phyloP scores from a whole-genome alignment of 768 basidiomycete genomes.

The Galerina marginata region DNA sequence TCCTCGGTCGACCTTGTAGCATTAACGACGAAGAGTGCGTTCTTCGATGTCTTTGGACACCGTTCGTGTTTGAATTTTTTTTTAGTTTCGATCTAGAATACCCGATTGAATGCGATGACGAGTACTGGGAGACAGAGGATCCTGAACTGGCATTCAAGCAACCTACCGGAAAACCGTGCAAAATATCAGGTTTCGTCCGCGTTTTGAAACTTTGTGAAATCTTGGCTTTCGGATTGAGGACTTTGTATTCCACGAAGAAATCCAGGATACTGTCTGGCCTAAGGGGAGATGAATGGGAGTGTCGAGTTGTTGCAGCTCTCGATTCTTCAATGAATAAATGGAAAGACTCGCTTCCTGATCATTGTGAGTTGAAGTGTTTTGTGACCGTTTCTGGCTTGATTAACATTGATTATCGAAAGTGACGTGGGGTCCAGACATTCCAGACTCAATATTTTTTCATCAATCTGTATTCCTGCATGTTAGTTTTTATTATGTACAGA shows the following conservation, averaged over 20 bases:
- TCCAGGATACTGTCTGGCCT: slow-evolving; percentile 42
- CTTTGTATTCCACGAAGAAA: slow-evolving; percentile 52
- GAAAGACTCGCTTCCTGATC: slow-evolving; percentile 63
- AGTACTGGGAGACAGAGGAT: slow-evolving; percentile 52
- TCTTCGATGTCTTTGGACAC: not conserved
- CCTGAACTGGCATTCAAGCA: slow-evolving; percentile 61
- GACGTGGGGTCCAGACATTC: slow-evolving; percentile 24
- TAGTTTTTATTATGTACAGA: slow-evolving; percentile 56
- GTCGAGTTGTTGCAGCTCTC: slow-evolving; percentile 60
- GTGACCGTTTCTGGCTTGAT: not conserved
- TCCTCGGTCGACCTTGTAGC: slow-evolving; percentile 70
- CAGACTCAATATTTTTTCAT: slow-evolving; percentile 43
- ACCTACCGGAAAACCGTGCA: slow-evolving; percentile 62
- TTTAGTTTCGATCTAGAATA: slow-evolving; percentile 67
- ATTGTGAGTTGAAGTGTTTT: slow-evolving; percentile 42
- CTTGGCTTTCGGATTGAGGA: slow-evolving; percentile 62
- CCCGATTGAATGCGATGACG: slow-evolving; percentile 63
- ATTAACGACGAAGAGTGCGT: slow-evolving; percentile 75
- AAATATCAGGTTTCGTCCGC: slow-evolving; percentile 56
- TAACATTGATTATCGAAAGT: slow-evolving; percentile 12
- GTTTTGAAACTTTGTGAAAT: slow-evolving; percentile 65
- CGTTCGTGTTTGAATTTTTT: not conserved
- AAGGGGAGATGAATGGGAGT: slow-evolving; percentile 62
- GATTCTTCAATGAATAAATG: slow-evolving; percentile 68
- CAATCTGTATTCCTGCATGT: slow-evolving; percentile 57